Evolutionary conservation across 805 yeast species (phyloP), one percentile per base, ranked within the genome.

Genomic region (Ascoidea tarda): DNA sequence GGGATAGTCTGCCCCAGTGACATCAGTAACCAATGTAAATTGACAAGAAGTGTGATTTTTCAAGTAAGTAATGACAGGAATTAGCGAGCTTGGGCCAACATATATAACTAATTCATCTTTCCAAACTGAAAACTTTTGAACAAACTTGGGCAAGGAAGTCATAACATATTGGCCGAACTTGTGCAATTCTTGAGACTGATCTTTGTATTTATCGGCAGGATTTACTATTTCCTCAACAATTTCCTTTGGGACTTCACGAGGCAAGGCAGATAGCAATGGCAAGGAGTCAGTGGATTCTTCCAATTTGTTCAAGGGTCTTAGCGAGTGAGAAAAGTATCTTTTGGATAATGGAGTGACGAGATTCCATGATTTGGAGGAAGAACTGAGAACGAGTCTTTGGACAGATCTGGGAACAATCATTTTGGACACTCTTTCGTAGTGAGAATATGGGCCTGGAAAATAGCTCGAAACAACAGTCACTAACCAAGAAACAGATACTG

Each of bases 1-100:
- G 46, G 96, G 96, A 67, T 79, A 87, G 68, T 87, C 96, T 31
- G 81, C 95, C 12, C 87, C 95, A 38, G 96, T 87, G 53, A 87
- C 77, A 65, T 87, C 93, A 76, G 84, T 74, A 53, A 83, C 81
- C 6, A 83, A 67, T 67, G 84, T 87, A 71, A 78, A 87, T 69
- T 87, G 95, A 14, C 88, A 74, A 2, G 95, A 74, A 28, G 91
- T 81, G 68, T 87, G 95, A 66, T 85, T 78, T 60, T 78, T 79
- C 67, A 87, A 72, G 63, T 84, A 87, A 28, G 77, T 68, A 65
- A 82, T 68, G 54, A 80, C 80, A n/a, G 88, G 93, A 58, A 79
- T 72, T 52, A 87, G 66, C 5, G 88, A 90, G 31, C 77, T 69
- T 48, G 96, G 96, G 2, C 88, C 84, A 55, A 84, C 78, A 66